These are phyloP conservation scores for Wickerhamomyces kurtzmanii DNA, from an alignment of 805 yeast genomes.

Conservation along the genomic window DNA sequence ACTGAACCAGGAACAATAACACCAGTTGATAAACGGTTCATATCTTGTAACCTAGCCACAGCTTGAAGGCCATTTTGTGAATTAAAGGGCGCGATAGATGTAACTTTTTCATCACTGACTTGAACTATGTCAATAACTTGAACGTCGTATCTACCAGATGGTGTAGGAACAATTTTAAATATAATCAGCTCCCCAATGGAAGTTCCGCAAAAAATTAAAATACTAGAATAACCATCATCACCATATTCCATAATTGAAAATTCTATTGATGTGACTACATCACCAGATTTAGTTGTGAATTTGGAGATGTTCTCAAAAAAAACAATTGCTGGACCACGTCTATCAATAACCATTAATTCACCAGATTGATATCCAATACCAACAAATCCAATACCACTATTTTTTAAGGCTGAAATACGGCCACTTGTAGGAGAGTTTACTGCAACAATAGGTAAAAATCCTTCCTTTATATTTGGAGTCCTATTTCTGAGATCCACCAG, in stretches of 20 bases:
- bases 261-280: conserved; percentile 48
- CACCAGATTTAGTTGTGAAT: conserved; percentile 15
- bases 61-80: conserved; percentile 53
- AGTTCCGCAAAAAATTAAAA: conserved; percentile 69
- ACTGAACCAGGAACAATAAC: conserved; percentile 51
- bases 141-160: conserved; percentile 51
- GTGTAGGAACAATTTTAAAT: conserved; percentile 55
- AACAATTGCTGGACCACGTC: conserved; percentile 70
- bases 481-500: conserved; percentile 44
- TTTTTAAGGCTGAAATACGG: conserved; percentile 47
- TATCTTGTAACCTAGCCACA: conserved; percentile 46
- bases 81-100: conserved; percentile 47
- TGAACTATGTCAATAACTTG: conserved; percentile 37
- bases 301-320: conserved; percentile 25
- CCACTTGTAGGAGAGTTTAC: conserved; percentile 34
- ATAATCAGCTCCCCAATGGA: conserved; percentile 59
- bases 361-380: conserved; percentile 75
- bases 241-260: conserved; percentile 65
- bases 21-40: conserved; percentile 54
- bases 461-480: conserved; percentile 43
- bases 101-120: conserved; percentile 42
- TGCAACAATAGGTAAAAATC: conserved; percentile 48
- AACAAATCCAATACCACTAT: conserved; percentile 76
- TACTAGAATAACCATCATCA: conserved; percentile 62
- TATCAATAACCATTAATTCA: conserved; percentile 62